phyloP scores from a whole-genome alignment of 192 early-diverging fungal species.

The Coemansia sp. region DNA sequence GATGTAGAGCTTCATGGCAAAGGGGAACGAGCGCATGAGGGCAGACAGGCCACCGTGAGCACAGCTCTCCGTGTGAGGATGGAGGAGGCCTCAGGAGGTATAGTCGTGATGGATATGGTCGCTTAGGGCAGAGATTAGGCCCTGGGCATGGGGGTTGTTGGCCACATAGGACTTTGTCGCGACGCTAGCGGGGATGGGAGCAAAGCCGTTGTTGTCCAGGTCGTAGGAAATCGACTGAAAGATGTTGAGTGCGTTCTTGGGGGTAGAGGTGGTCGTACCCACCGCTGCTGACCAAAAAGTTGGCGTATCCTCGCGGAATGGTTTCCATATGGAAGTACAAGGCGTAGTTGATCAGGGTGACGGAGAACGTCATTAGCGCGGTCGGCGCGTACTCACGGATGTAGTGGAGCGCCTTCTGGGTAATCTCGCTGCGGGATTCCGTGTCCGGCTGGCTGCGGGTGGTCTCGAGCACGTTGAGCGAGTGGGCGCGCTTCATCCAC shows the following conservation, averaged over 20 bases:
- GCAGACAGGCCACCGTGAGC: constrained; percentile 28
- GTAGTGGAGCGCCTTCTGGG: background rate
- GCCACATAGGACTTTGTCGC: constrained; percentile 52
- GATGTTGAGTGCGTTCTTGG: background rate
- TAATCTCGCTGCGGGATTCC: background rate
- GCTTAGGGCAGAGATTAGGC: constrained; percentile 46
- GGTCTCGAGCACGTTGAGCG: constrained; percentile 6
- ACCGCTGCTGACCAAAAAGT: constrained; percentile 44
- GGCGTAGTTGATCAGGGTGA: constrained; percentile 38
- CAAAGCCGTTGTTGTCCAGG: background rate
- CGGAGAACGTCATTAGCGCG: constrained; percentile 27
- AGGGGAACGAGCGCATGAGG: constrained; percentile 46
- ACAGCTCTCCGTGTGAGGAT: constrained; percentile 55
- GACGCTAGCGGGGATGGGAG: constrained; percentile 43
- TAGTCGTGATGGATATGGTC: constrained; percentile 48
- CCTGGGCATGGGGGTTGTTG: constrained; percentile 49
- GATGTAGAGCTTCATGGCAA: constrained; percentile 55
- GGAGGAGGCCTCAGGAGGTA: constrained; percentile 56
- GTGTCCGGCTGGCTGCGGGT: background rate
- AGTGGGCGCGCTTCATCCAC: constrained; percentile 33
- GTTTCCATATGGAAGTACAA: constrained; percentile 54
- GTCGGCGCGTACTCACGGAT: constrained; percentile 21
- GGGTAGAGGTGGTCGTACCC: constrained; percentile 34
- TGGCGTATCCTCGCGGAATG: constrained; percentile 54
- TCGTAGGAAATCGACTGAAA: constrained; percentile 10